phyloP scores from a whole-genome alignment of 129 eudicot species.

The Heracleum sosnowskyi region DNA sequence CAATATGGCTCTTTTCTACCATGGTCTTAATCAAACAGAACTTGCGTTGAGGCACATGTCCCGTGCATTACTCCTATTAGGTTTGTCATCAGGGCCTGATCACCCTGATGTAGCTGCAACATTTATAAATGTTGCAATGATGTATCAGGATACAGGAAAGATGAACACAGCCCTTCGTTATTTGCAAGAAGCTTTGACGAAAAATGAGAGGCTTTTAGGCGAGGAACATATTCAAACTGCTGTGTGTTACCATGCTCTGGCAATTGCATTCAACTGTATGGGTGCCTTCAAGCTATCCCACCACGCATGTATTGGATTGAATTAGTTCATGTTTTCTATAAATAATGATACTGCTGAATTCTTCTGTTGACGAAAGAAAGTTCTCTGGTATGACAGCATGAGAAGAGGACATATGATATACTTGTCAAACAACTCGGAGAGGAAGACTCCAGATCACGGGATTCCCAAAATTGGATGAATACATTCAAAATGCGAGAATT shows the following conservation, averaged over 20 bases:
- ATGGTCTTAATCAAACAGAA: slow-evolving; percentile 90
- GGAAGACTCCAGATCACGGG: slow-evolving; percentile 95
- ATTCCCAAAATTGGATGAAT: slow-evolving; percentile 95
- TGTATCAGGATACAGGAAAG: slow-evolving; percentile 94
- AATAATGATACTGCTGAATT: not conserved
- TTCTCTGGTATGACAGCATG: slow-evolving; percentile 55
- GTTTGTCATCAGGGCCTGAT: slow-evolving; percentile 94
- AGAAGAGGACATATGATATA: slow-evolving; percentile 92
- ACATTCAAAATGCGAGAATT: slow-evolving; percentile 86
- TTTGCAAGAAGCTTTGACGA: slow-evolving; percentile 92
- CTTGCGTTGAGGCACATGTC: slow-evolving; percentile 94
- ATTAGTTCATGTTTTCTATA: not conserved
- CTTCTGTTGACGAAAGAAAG: not conserved
- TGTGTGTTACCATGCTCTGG: slow-evolving; percentile 94
- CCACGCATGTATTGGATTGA: slow-evolving; percentile 45
- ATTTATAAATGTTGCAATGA: slow-evolving; percentile 95
- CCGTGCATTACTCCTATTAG: slow-evolving; percentile 69
- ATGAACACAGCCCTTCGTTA: slow-evolving; percentile 95
- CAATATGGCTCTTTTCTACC: slow-evolving; percentile 95
- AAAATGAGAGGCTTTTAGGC: slow-evolving; percentile 88
- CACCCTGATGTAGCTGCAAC: slow-evolving; percentile 99
- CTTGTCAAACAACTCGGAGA: slow-evolving; percentile 96
- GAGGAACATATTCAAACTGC: slow-evolving; percentile 99
- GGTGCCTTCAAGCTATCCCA: slow-evolving; percentile 94
- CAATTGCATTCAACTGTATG: slow-evolving; percentile 91